These are phyloP conservation scores for Infundibulicybe gibba DNA, from an alignment of 768 basidiomycete genomes.

Conservation along the genomic window DNA sequence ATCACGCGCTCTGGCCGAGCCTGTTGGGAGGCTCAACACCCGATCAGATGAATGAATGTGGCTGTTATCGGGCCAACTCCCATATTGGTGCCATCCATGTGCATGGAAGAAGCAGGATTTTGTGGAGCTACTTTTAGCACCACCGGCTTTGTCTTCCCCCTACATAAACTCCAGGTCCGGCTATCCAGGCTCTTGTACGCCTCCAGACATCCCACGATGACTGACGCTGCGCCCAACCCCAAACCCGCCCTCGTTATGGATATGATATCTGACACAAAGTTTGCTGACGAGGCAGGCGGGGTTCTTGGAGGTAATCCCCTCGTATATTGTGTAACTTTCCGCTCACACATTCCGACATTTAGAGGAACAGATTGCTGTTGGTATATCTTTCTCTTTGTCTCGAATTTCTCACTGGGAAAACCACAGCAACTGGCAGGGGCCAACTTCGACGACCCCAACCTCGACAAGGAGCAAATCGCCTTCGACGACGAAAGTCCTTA, in stretches of 20 bases:
- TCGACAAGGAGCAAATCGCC: slow-evolving; percentile 34
- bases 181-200: background rate
- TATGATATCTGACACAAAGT: slow-evolving; percentile 17
- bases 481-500: slow-evolving; percentile 73
- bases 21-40: too few relatives aligned
- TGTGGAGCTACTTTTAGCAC: slow-evolving; percentile 2
- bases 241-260: too few relatives aligned
- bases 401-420: background rate
- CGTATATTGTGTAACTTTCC: slow-evolving; percentile 3
- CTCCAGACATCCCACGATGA: slow-evolving; percentile 12
- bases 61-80: too few relatives aligned
- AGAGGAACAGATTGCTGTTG: slow-evolving; percentile 28
- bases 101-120: too few relatives aligned
- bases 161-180: background rate
- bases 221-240: slow-evolving; percentile 18
- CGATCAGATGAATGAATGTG: too few relatives aligned
- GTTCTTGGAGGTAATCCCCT: slow-evolving; percentile 16
- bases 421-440: slow-evolving; percentile 28
- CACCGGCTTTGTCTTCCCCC: too few relatives aligned
- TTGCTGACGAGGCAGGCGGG: slow-evolving; percentile 12
- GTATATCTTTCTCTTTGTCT: slow-evolving; percentile 1
- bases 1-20: too few relatives aligned
- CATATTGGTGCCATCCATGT: too few relatives aligned
- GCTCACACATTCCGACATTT: background rate
- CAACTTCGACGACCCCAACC: slow-evolving; percentile 40